Evolutionary conservation across 495 filamentous ascomycete species (phyloP).

Genomic region (Annulohypoxylon bovei): DNA sequence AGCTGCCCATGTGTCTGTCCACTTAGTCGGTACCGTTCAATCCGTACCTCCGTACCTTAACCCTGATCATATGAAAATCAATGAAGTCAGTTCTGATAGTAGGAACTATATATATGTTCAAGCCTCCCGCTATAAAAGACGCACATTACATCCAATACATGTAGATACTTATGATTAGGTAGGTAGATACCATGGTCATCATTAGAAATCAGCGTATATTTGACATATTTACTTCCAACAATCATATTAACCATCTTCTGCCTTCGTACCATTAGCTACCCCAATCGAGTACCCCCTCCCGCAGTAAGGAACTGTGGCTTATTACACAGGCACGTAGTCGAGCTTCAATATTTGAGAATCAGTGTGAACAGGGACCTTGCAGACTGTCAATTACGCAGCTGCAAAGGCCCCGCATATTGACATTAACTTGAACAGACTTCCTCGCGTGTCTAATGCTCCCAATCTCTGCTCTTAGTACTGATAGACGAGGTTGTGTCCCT

Average conservation of each 20-base stretch:
- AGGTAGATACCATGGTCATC: background rate
- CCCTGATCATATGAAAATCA: constrained; percentile 6
- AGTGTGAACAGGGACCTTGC: background rate
- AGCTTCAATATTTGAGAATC: background rate
- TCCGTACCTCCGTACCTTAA: constrained; percentile 7
- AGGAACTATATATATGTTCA: background rate
- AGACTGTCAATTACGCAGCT: background rate
- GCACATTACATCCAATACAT: background rate
- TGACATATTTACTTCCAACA: background rate
- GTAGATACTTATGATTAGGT: no score
- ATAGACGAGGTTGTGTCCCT: constrained; percentile 4
- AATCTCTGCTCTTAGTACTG: constrained; percentile 17
- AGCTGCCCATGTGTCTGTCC: constrained; percentile 3
- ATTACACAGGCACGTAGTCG: background rate
- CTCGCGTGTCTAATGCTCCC: constrained; percentile 24
- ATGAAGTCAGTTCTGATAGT: background rate
- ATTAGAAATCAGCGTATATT: background rate
- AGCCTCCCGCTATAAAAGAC: background rate
- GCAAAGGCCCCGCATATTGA: background rate
- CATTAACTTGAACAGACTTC: constrained; percentile 28
- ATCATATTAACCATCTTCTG: background rate
- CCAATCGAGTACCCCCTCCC: background rate
- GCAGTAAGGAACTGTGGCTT: background rate
- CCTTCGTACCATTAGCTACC: background rate
- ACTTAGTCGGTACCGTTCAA: constrained; percentile 11